Evolutionary conservation across 2,329 filamentous ascomycete genomes (phyloP).

Genomic region (Aspergillus unguis): DNA sequence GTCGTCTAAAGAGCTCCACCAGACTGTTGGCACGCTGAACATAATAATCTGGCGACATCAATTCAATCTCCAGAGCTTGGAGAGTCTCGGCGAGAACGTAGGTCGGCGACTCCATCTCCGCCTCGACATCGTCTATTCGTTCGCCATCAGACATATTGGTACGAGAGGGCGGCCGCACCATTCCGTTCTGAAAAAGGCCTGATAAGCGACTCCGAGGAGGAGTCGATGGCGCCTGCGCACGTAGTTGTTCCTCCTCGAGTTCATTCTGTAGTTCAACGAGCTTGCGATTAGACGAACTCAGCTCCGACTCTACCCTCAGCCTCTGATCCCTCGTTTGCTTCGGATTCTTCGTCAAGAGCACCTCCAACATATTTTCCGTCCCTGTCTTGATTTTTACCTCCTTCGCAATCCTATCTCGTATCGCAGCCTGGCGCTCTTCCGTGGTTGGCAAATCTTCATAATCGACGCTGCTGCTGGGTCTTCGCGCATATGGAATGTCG

Average conservation of each 20-base stretch:
- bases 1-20: conserved; percentile 92
- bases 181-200: conserved; percentile 55
- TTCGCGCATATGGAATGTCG: conserved; percentile 33
- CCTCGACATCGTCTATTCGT: conserved; percentile 56
- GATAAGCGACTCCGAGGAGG: conserved; percentile 52
- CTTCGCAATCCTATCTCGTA: conserved; percentile 84
- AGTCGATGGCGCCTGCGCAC: conserved; percentile 54
- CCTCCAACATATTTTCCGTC: conserved; percentile 96
- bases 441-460: conserved; percentile 60
- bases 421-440: conserved; percentile 69
- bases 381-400: conserved; percentile 98
- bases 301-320: conserved; percentile 75
- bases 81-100: conserved; percentile 86
- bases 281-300: conserved; percentile 80
- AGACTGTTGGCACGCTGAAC: conserved; percentile 87
- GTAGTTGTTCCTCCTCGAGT: conserved; percentile 59
- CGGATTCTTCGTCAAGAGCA: conserved; percentile 86
- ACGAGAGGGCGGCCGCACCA: conserved; percentile 51
- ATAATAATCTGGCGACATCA: conserved; percentile 90
- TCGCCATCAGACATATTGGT: conserved; percentile 37
- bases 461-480: conserved; percentile 49
- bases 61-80: conserved; percentile 81
- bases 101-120: conserved; percentile 78
- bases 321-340: conserved; percentile 91
- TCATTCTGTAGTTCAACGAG: conserved; percentile 58